phyloP scores from a whole-genome alignment of 176 grass and related monocot genomes.

The Aegilops sharonensis region DNA sequence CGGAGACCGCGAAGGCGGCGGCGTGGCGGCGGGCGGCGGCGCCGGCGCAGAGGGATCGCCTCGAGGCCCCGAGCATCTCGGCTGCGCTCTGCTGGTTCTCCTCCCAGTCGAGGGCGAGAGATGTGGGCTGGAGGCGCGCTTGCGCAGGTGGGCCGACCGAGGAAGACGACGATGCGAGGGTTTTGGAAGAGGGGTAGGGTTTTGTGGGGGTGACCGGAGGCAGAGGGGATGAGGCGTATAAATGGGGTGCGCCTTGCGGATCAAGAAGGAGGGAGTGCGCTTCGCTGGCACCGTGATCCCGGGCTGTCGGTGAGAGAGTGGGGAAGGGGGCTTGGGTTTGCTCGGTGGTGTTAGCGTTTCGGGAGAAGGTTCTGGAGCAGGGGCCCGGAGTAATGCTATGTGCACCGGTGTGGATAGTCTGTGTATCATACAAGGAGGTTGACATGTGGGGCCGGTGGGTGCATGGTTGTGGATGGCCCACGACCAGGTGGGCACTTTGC shows the following conservation, averaged over 20 bases:
- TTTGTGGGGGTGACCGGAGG: background rate
- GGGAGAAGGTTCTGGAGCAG: slow-evolving; percentile 10
- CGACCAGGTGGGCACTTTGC: background rate
- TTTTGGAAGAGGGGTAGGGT: slow-evolving; percentile 43
- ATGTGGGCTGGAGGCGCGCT: background rate
- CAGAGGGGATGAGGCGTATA: background rate
- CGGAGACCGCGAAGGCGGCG: slow-evolving; percentile 6
- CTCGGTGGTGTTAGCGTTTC: background rate
- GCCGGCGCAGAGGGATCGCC: slow-evolving; percentile 59
- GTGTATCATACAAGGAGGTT: background rate
- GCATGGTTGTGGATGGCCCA: background rate
- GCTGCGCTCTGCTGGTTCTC: background rate
- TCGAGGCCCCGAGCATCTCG: slow-evolving; percentile 79
- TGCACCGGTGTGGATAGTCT: background rate
- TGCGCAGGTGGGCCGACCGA: background rate
- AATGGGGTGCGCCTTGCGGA: slow-evolving; percentile 42
- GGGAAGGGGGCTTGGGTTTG: background rate
- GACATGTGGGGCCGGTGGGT: background rate
- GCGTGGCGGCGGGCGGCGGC: slow-evolving; percentile 36
- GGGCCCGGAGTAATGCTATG: background rate
- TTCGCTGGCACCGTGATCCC: background rate
- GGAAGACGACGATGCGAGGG: slow-evolving; percentile 22
- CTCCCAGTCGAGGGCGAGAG: background rate
- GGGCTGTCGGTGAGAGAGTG: background rate
- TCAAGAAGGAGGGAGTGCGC: slow-evolving; percentile 17